phyloP scores from a whole-genome alignment of 768 basidiomycete genomes.

The Naganishia antarctica region DNA sequence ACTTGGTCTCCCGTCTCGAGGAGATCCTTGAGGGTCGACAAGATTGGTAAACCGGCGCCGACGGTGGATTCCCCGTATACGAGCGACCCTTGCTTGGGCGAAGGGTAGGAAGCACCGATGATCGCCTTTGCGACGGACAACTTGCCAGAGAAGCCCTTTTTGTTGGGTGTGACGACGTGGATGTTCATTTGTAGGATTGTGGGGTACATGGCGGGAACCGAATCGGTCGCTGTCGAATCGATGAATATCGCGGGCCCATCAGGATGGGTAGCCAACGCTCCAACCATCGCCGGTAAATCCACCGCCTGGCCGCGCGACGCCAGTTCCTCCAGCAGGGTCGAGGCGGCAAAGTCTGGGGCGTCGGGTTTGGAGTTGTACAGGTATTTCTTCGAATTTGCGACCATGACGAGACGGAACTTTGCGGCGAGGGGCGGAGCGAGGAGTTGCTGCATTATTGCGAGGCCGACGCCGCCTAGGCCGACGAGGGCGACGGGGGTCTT shows the following conservation, averaged over 20 bases:
- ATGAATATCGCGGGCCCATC: conserved; percentile 61
- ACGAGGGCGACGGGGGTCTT: conserved; percentile 65
- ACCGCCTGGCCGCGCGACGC: conserved; percentile 56
- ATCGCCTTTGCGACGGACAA: conserved; percentile 66
- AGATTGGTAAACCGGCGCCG: conserved; percentile 88
- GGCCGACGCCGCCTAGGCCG: conserved; percentile 88
- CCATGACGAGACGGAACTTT: conserved; percentile 50
- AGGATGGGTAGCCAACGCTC: conserved; percentile 35
- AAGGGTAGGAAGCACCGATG: conserved; percentile 53
- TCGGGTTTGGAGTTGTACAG: conserved; percentile 33
- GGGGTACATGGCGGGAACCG: conserved; percentile 76
- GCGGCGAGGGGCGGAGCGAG: conserved; percentile 57
- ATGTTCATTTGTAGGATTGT: conserved; percentile 70
- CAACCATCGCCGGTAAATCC: conserved; percentile 53
- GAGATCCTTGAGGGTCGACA: conserved; percentile 85
- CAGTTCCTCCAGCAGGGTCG: conserved; percentile 37
- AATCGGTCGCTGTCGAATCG: conserved; percentile 86
- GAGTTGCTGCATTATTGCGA: conserved; percentile 77
- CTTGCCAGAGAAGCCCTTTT: conserved; percentile 84
- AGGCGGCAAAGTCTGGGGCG: conserved; percentile 3
- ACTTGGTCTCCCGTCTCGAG: conserved; percentile 90
- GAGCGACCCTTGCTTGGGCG: conserved; percentile 54
- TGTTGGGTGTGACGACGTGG: conserved; percentile 91
- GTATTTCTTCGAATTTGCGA: conserved; percentile 51
- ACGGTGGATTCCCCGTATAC: conserved; percentile 75